Evolutionary conservation across 495 filamentous ascomycete species (phyloP), one percentile per base, ranked within the genome.

Genomic region (Lepraria neglecta): DNA sequence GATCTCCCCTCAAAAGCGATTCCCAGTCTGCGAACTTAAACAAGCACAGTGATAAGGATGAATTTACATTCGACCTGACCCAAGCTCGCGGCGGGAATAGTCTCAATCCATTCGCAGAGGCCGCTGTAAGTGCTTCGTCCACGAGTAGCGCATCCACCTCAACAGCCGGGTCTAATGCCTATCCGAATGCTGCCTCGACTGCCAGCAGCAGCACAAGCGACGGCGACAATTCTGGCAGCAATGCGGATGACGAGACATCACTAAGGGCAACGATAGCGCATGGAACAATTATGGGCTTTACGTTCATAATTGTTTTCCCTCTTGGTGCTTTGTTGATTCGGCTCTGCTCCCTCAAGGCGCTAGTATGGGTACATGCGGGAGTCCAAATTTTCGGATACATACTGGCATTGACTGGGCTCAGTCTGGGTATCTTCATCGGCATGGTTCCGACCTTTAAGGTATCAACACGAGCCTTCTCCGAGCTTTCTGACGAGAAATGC

Each of bases 261-360:
- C 19, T 14, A 27, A 19, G 21, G 21, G 56, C 31, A 1, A 48
- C 30, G 17, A 59, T 50, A 14, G 56, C 56, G 2, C 56, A 59
- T 19, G 56, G 56, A 45, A 48, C 45, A n/a, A 73, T 86, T 58
- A 83, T 84, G 80, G 76, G 74, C 24, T 58, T 85, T n/a, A 77
- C 80, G 27, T 80, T 84, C 67, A 74, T 76, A 2, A 56, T 80
- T 14, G 61, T 84, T 14, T 84, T 82, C 64, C 84, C 84, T 28
- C 60, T 81, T 12, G 84, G 84, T 12, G 79, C 83, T 28, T 63
- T 81, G 3, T 61, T 80, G 40, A 82, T 87, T 72, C 80, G 82
- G 4, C 35, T 84, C 14, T 76, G 76, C 43, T 60, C 61, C 21
- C 53, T 67, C 53, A 69, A 70, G 28, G 62, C 45, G 6, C 33